Percentiles rank a stretch among this genome's conserved stretches.
Evolutionary conservation across 306 rosid genomes (phyloP).

Genomic region (Chamaecrista fasciculata): DNA sequence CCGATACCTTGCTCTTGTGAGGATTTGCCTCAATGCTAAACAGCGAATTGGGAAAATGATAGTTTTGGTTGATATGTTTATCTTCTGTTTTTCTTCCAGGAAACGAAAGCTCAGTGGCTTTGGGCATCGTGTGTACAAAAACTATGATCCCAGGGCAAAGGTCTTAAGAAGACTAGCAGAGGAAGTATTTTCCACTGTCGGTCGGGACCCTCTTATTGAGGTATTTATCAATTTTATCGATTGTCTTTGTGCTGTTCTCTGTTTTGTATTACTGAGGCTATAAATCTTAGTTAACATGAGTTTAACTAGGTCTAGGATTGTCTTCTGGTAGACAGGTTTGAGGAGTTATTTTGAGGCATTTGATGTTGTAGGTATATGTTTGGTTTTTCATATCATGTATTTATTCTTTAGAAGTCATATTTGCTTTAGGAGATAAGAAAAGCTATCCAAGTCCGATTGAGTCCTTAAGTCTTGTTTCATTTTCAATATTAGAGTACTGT

Average conservation of each 20-base stretch:
- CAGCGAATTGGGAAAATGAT: background rate
- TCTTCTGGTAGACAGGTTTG: background rate
- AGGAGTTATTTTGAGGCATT: background rate
- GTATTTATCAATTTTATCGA: slow-evolving; percentile 34
- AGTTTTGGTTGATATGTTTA: slow-evolving; percentile 1
- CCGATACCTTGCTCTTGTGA: slow-evolving; percentile 15
- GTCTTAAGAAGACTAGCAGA: slow-evolving; percentile 72
- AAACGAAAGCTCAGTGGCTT: slow-evolving; percentile 92
- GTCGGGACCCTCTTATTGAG: slow-evolving; percentile 93
- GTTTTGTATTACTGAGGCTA: slow-evolving; percentile 1
- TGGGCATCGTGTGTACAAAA: slow-evolving; percentile 94
- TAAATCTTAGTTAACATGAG: background rate
- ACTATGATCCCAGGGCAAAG: slow-evolving; percentile 92
- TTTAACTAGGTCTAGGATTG: background rate
- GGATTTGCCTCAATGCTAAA: background rate
- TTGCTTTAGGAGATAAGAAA: background rate
- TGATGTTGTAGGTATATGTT: background rate
- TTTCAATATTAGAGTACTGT: background rate
- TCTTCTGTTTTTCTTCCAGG: slow-evolving; percentile 42
- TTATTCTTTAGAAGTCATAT: slow-evolving; percentile 10
- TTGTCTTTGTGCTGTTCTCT: slow-evolving; percentile 6
- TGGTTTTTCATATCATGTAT: background rate
- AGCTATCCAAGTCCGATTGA: background rate
- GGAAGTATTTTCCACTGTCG: slow-evolving; percentile 91
- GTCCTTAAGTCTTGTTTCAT: background rate